Evolutionary conservation across 202 grass and related monocot genomes (phyloP).

Genomic region (Hordeum pubiflorum): DNA sequence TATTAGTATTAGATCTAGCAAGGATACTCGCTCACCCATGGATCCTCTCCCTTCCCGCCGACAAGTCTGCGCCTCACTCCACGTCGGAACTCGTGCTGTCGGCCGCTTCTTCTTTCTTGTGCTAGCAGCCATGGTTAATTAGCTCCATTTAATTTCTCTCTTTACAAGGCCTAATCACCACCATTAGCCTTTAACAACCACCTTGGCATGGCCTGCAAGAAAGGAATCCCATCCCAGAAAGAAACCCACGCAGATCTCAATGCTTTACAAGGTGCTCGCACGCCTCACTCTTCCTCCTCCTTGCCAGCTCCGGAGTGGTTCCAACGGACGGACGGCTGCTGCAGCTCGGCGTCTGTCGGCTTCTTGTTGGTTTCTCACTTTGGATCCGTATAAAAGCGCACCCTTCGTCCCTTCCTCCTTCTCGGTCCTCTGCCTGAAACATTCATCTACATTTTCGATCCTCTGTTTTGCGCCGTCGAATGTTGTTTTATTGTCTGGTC

Average conservation of each 20-base stretch:
- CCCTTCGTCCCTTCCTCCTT: background rate
- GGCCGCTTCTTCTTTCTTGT: background rate
- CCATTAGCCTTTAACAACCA: background rate
- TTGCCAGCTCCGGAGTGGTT: background rate
- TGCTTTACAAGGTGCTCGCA: slow-evolving; percentile 5
- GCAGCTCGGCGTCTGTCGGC: too few species aligned
- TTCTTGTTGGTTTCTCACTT: slow-evolving; percentile 15
- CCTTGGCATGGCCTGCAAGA: slow-evolving; percentile 26
- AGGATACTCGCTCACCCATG: background rate
- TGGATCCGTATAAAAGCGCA: slow-evolving; percentile 36
- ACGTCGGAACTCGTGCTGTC: background rate
- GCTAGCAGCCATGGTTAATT: background rate
- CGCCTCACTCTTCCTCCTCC: slow-evolving; percentile 18
- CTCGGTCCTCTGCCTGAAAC: too few species aligned
- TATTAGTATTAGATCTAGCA: background rate
- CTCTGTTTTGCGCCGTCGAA: background rate
- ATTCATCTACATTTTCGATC: too few species aligned
- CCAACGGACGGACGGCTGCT: too few species aligned
- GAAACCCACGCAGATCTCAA: slow-evolving; percentile 10
- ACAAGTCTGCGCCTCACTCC: slow-evolving; percentile 15
- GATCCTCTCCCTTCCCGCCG: background rate
- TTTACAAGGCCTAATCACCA: background rate
- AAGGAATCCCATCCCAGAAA: background rate
- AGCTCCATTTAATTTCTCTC: background rate
- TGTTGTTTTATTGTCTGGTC: background rate